phyloP scores from a whole-genome alignment of 345 rosid species.

The Murraya koenigii region DNA sequence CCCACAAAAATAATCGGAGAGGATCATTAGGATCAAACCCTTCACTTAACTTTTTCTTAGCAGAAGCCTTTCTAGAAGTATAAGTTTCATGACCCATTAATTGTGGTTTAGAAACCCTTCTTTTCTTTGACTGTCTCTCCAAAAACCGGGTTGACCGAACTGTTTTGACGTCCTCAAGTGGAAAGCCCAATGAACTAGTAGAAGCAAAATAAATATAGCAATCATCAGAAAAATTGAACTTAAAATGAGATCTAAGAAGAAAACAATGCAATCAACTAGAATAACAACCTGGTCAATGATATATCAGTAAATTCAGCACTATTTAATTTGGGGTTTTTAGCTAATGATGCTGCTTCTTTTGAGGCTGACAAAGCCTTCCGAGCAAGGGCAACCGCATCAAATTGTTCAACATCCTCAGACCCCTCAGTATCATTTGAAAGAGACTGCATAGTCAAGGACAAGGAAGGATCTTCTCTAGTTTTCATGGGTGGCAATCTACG shows the following conservation, averaged over 20 bases:
- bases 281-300: conserved; percentile 53
- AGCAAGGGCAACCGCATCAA: conserved; percentile 53
- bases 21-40: conserved; percentile 58
- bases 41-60: conserved; percentile 42
- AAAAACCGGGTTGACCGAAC: conserved; percentile 61
- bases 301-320: conserved; percentile 31
- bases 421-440: conserved; percentile 20
- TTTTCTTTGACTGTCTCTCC: conserved; percentile 59
- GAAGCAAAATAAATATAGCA: conserved; percentile 28
- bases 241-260: neutral
- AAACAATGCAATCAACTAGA: conserved; percentile 15
- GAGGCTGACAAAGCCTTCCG: conserved; percentile 73
- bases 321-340: conserved; percentile 30
- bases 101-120: conserved; percentile 43
- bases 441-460: conserved; percentile 28
- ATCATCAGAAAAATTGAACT: conserved; percentile 1
- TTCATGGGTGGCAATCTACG: conserved; percentile 44
- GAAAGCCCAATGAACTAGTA: conserved; percentile 36
- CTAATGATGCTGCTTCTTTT: conserved; percentile 56
- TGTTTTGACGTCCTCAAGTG: conserved; percentile 34
- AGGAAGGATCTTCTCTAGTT: conserved; percentile 32
- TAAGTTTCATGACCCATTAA: conserved; percentile 32
- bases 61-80: conserved; percentile 32
- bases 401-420: conserved; percentile 30
- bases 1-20: conserved; percentile 72